Evolutionary conservation across 2,329 filamentous ascomycete species (phyloP).

Genomic region (Cytospora schulzeri): DNA sequence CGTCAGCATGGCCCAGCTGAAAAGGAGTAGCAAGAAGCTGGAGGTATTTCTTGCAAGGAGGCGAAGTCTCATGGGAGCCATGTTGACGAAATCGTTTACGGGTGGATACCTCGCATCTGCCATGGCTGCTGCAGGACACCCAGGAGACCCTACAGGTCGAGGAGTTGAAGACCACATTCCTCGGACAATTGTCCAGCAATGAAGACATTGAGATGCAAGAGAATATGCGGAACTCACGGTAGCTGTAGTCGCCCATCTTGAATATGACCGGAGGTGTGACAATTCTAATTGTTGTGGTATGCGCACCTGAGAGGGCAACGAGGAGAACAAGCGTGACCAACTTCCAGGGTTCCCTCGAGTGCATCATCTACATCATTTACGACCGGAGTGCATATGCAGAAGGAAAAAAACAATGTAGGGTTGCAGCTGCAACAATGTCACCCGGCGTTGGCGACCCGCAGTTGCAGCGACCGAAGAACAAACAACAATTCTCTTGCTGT

Average conservation of each 20-base stretch:
- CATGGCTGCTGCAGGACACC: no score
- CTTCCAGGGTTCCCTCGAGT: neutral
- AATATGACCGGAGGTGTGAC: neutral
- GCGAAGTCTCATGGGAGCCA: neutral
- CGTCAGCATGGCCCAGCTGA: slow-evolving; percentile 2
- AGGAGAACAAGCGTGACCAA: neutral
- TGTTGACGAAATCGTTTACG: neutral
- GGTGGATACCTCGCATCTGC: neutral
- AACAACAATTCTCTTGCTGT: neutral
- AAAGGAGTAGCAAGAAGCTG: neutral
- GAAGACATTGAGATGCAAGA: neutral
- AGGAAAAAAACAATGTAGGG: neutral
- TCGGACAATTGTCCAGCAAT: neutral
- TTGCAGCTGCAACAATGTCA: neutral
- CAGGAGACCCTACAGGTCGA: neutral
- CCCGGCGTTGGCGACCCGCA: neutral
- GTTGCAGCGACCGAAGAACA: neutral
- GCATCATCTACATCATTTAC: neutral
- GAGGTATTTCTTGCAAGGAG: neutral
- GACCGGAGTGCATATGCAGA: neutral
- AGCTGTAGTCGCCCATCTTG: slow-evolving; percentile 13
- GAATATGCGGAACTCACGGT: neutral
- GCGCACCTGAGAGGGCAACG: neutral
- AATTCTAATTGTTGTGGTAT: neutral
- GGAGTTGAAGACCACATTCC: neutral